phyloP scores from a whole-genome alignment of 2,329 filamentous ascomycete genomes.

The Trichoderma sp. region DNA sequence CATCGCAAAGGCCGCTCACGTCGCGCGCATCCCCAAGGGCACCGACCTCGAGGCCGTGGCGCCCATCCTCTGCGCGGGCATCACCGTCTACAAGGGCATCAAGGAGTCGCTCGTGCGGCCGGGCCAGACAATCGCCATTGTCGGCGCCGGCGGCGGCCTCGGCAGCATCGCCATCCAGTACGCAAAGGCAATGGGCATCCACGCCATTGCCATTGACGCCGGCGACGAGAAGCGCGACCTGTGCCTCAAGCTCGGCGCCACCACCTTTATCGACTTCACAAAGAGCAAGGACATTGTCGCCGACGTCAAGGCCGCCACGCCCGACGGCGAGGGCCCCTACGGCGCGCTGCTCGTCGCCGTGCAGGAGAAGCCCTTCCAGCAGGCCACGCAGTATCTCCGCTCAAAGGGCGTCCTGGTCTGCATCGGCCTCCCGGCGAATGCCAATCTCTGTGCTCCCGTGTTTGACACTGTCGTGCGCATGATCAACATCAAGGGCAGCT shows the following conservation, averaged over 20 bases:
- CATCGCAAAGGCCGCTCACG: slow-evolving; percentile 83
- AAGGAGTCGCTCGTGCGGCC: slow-evolving; percentile 78
- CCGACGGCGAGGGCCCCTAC: slow-evolving; percentile 81
- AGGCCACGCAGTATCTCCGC: slow-evolving; percentile 86
- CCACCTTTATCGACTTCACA: slow-evolving; percentile 78
- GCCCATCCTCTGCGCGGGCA: slow-evolving; percentile 81
- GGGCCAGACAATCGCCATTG: slow-evolving; percentile 79
- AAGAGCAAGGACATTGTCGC: slow-evolving; percentile 76
- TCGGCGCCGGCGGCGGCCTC: slow-evolving; percentile 83
- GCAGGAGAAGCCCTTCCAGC: slow-evolving; percentile 91
- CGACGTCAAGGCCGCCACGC: slow-evolving; percentile 80
- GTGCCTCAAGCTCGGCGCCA: slow-evolving; percentile 70
- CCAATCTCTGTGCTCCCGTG: slow-evolving; percentile 80
- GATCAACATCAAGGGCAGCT: slow-evolving; percentile 90
- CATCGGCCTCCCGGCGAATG: slow-evolving; percentile 83
- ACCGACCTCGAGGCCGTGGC: slow-evolving; percentile 75
- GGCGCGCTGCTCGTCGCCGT: slow-evolving; percentile 87
- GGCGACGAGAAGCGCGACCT: slow-evolving; percentile 79
- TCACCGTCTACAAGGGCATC: slow-evolving; percentile 89
- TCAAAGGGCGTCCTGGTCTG: slow-evolving; percentile 81
- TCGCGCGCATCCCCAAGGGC: slow-evolving; percentile 79
- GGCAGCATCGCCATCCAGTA: slow-evolving; percentile 83
- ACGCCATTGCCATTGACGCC: slow-evolving; percentile 79
- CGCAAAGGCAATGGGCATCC: slow-evolving; percentile 85
- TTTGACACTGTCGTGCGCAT: slow-evolving; percentile 88